These are phyloP conservation scores for Solanum sejunctum DNA, from an alignment of 257 asterid species.

Conservation along the genomic window DNA sequence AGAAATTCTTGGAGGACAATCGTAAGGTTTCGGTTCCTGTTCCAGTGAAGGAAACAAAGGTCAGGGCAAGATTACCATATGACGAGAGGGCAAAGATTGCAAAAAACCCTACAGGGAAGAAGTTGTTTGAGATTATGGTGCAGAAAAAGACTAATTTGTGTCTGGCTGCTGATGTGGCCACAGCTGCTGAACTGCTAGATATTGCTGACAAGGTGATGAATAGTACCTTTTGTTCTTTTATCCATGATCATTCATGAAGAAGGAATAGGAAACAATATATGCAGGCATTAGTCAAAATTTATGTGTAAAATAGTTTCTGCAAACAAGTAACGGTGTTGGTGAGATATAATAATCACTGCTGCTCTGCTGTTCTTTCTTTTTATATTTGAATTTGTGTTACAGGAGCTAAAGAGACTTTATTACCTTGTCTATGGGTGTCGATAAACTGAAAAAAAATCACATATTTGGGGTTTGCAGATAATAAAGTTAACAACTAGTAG, in stretches of 20 bases:
- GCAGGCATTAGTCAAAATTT: neutral
- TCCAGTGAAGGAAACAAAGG: constrained; percentile 21
- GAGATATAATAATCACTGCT: neutral
- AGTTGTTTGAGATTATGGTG: constrained; percentile 82
- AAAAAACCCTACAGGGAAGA: constrained; percentile 82
- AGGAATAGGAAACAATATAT: neutral
- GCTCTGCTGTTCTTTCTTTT: neutral
- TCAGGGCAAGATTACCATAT: constrained; percentile 40
- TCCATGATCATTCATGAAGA: neutral
- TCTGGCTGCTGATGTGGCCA: constrained; percentile 93
- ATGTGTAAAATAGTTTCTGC: neutral
- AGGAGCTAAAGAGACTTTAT: neutral
- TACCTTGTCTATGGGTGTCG: neutral
- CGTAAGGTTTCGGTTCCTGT: constrained; percentile 54
- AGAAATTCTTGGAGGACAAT: constrained; percentile 72
- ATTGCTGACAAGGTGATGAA: constrained; percentile 76
- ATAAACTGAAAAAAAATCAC: neutral
- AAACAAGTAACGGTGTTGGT: neutral
- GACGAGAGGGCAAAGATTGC: constrained; percentile 73
- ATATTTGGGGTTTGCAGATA: neutral
- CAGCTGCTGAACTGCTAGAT: constrained; percentile 83
- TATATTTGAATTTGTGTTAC: neutral
- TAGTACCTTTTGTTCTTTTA: neutral
- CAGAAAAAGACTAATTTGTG: constrained; percentile 79
- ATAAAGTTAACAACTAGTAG: neutral